Percentiles rank a stretch among this genome's conserved stretches.
Conservation (phyloP, 31 red algal species). For the Bonnemaisonia californica region DNA sequence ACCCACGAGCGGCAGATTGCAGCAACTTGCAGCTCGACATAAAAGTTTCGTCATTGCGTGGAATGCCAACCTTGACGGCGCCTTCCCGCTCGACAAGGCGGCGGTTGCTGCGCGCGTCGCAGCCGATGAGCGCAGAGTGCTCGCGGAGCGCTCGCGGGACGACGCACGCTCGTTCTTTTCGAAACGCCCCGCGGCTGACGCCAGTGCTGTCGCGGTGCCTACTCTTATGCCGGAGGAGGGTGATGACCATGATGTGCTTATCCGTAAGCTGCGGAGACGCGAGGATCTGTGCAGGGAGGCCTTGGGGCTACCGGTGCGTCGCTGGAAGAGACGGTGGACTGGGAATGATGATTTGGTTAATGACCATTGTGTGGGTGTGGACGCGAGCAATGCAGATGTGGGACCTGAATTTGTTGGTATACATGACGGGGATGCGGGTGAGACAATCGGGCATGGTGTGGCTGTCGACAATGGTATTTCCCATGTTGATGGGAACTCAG, state of each 20-base stretch:
- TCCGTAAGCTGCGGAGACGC: background rate
- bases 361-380: no score
- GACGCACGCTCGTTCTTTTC: background rate
- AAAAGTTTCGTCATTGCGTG: background rate
- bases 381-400: no score
- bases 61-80: background rate
- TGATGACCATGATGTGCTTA: background rate
- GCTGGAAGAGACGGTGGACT: background rate
- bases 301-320: background rate
- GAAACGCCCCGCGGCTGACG: background rate
- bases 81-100: background rate
- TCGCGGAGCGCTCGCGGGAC: background rate
- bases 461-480: no score
- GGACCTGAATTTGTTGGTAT: no score
- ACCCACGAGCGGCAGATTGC: background rate
- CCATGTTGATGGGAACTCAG: no score
- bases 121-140: background rate
- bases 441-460: no score
- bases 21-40: background rate
- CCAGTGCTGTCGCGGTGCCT: background rate
- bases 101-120: background rate
- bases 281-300: background rate
- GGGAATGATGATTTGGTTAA: no score
- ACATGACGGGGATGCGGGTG: no score
- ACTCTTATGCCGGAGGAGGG: background rate